Base-by-base conservation (phyloP, 73 alveolate genomes). In the Paramecium tetraurelia region DNA sequence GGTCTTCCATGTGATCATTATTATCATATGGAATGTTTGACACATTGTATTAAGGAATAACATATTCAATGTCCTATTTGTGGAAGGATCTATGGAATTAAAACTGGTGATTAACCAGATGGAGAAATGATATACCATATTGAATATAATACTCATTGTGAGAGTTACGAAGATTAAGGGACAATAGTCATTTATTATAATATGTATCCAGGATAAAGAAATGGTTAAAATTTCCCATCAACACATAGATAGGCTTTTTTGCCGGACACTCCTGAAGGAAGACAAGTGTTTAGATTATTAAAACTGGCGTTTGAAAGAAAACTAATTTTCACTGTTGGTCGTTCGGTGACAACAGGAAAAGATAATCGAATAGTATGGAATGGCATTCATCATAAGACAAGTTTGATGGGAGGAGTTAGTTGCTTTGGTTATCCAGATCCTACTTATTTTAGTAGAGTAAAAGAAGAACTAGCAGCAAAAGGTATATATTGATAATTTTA, bases 351-450 rank as follows among this genome's bases (percentile, higher is more conserved):
- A 16, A 97, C 99, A n/a, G 99, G 99, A 20, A 70, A 92, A 38
- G 93, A 57, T 22, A 96, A 97, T 86, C 93, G 97, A 33, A 97
- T 96, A 18, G 98, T 97, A 48, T 98, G 99, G 99, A 96, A 96
- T 72, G 98, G 98, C 3, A 96, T 98, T 58, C 99, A 98, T 96
- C 99, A 98, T 95, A 98, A 98, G 83, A 98, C 99, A 10, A 94
- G 71, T 72, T 29, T 96, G 9, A 43, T 16, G 72, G 99, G 99
- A 57, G 99, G 99, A 2, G 93, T 98, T 18, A 92, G 97, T 53
- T 43, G 89, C 29, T 98, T 94, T 96, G 99, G 99, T 20, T 98
- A 95, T 85, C 99, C 99, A 22, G 99, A 98, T 93, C 96, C 98
- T 5, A 97, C 99, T 24, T 98, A 98, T 85, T 98, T 98, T 83